Conservation (phyloP, 768 basidiomycete genomes). For the Leccinum pellstonianum region DNA sequence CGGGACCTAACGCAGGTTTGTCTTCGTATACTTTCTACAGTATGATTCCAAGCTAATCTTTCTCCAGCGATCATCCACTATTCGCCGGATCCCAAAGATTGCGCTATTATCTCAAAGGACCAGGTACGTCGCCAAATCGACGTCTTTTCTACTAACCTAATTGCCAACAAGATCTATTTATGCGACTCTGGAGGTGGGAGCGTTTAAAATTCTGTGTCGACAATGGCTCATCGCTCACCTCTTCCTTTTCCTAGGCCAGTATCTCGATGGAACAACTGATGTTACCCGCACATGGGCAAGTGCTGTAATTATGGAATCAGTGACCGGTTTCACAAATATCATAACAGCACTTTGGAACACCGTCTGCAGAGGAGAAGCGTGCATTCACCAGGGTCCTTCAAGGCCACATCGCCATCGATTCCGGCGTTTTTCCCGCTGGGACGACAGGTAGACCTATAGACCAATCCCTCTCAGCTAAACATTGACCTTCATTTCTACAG, state of each 20-base stretch:
- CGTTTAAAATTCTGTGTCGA: neutral
- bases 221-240: neutral
- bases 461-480: neutral
- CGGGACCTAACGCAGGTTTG: conserved; percentile 88
- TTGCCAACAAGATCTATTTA: conserved; percentile 56
- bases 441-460: conserved; percentile 55
- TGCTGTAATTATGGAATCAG: neutral
- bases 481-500: conserved; percentile 30
- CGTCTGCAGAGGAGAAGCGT: conserved; percentile 77
- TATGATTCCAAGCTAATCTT: neutral
- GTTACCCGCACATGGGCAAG: conserved; percentile 85
- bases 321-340: neutral
- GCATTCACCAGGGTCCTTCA: conserved; percentile 91
- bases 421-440: conserved; percentile 76
- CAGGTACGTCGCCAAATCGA: conserved; percentile 42
- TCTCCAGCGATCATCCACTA: conserved; percentile 89
- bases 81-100: conserved; percentile 69
- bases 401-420: conserved; percentile 89
- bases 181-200: conserved; percentile 82
- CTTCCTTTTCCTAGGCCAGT: conserved; percentile 55
- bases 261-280: conserved; percentile 92
- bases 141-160: conserved; percentile 33
- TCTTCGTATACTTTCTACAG: neutral
- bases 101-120: conserved; percentile 72
- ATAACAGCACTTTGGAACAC: conserved; percentile 80